A percentile compares a stretch with the other conserved stretches of the same genome.
Conservation (phyloP, 2,329 filamentous ascomycete species). For the Ramularia collo-cygni region DNA sequence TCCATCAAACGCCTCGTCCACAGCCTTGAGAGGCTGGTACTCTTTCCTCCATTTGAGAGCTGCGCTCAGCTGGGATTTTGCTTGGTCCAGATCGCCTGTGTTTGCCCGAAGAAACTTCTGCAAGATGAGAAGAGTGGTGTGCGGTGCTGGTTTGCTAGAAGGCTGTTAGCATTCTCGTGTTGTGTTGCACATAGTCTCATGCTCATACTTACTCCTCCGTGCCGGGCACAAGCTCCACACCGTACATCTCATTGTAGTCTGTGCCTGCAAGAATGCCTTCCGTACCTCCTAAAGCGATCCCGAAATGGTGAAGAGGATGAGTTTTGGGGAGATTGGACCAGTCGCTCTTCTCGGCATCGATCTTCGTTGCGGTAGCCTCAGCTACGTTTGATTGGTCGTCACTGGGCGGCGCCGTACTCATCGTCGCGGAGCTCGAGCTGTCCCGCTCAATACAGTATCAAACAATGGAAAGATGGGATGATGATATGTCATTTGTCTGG, state of each 20-base stretch:
- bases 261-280: slow-evolving; percentile 51
- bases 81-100: slow-evolving; percentile 63
- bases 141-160: slow-evolving; percentile 38
- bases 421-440: too few species aligned
- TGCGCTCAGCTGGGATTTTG: slow-evolving; percentile 68
- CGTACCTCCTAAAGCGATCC: slow-evolving; percentile 42
- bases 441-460: too few species aligned
- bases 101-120: slow-evolving; percentile 95
- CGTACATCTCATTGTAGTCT: slow-evolving; percentile 76
- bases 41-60: slow-evolving; percentile 79
- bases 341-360: slow-evolving; percentile 10
- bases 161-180: slow-evolving; percentile 8
- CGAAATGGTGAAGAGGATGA: slow-evolving; percentile 38
- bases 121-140: slow-evolving; percentile 75
- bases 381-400: slow-evolving; percentile 7
- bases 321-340: slow-evolving; percentile 21
- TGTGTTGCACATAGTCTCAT: too few species aligned
- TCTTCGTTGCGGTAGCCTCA: slow-evolving; percentile 5
- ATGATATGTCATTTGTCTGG: too few species aligned
- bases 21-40: slow-evolving; percentile 61
- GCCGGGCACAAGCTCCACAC: slow-evolving; percentile 54
- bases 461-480: too few species aligned
- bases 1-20: slow-evolving; percentile 55
- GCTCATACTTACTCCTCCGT: slow-evolving; percentile 19
- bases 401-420: not conserved